A percentile compares a stretch with the other conserved stretches of the same genome.
Conservation (phyloP, 2,329 filamentous ascomycete species). For the Aspergillus flavus region DNA sequence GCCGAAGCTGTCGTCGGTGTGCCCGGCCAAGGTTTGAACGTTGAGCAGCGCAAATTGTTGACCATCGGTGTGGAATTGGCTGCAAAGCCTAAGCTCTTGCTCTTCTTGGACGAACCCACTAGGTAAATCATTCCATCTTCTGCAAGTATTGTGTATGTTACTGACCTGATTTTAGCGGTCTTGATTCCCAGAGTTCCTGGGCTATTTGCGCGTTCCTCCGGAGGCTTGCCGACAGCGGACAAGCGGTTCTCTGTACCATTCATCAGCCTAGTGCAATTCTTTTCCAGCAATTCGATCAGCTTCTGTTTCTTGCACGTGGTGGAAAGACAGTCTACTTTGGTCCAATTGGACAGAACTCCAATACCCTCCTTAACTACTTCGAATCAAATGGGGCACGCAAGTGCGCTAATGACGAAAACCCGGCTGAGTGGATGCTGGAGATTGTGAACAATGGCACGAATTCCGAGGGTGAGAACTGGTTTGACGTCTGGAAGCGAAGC, state of each 20-base stretch:
- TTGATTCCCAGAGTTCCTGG: slow-evolving; percentile 90
- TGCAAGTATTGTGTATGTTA: background rate
- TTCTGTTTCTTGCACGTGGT: slow-evolving; percentile 64
- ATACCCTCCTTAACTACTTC: slow-evolving; percentile 64
- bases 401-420: slow-evolving; percentile 66
- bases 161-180: slow-evolving; percentile 57
- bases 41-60: slow-evolving; percentile 69
- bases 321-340: slow-evolving; percentile 71
- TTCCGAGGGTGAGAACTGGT: slow-evolving; percentile 56
- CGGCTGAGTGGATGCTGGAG: slow-evolving; percentile 72
- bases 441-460: slow-evolving; percentile 51
- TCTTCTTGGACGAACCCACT: slow-evolving; percentile 91
- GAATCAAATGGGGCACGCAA: slow-evolving; percentile 60
- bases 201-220: slow-evolving; percentile 81
- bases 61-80: slow-evolving; percentile 93
- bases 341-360: slow-evolving; percentile 61
- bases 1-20: slow-evolving; percentile 86
- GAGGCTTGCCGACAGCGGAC: slow-evolving; percentile 82
- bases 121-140: slow-evolving; percentile 38
- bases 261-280: slow-evolving; percentile 90
- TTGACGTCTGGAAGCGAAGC: slow-evolving; percentile 62
- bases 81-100: slow-evolving; percentile 80
- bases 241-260: slow-evolving; percentile 89
- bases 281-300: slow-evolving; percentile 75
- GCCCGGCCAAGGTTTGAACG: slow-evolving; percentile 72